Evolutionary conservation across 2,329 filamentous ascomycete genomes (phyloP).

Genomic region (Trichophyton mentagrophytes): DNA sequence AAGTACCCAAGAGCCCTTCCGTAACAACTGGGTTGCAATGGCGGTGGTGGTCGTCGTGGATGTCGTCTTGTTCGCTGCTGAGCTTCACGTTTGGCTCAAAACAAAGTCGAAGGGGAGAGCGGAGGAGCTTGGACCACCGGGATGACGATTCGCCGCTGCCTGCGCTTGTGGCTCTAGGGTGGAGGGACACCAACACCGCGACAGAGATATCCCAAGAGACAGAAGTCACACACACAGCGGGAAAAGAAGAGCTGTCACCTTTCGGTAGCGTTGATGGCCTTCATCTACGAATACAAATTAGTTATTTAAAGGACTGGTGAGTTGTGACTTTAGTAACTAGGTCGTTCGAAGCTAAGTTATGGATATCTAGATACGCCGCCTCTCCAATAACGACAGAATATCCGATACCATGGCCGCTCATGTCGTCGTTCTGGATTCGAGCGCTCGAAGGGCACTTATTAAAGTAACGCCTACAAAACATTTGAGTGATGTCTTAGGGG

Average conservation of each 20-base stretch:
- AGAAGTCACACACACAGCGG: not conserved
- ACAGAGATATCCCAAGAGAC: not conserved
- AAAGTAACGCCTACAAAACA: conserved; percentile 74
- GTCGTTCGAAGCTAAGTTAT: not conserved
- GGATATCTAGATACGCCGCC: not conserved
- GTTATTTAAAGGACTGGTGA: not conserved
- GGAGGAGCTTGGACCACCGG: conserved; percentile 22
- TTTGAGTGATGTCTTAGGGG: conserved; percentile 70
- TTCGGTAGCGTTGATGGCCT: not conserved
- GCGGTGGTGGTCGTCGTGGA: not conserved
- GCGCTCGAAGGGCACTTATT: conserved; percentile 62
- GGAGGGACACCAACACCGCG: not conserved
- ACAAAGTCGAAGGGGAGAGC: conserved; percentile 1
- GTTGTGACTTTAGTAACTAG: not conserved
- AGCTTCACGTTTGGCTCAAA: conserved; percentile 3
- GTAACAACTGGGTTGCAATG: not conserved
- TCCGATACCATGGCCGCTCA: conserved; percentile 58
- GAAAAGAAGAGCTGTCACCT: not conserved
- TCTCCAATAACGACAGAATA: not conserved
- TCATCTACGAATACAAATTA: not conserved
- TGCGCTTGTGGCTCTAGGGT: not conserved
- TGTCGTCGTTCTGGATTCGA: conserved; percentile 74
- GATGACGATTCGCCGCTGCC: conserved; percentile 23
- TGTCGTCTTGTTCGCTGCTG: not conserved
- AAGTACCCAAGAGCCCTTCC: not conserved